Evolutionary conservation across 768 basidiomycete species (phyloP).

Genomic region (Mycena maculata): DNA sequence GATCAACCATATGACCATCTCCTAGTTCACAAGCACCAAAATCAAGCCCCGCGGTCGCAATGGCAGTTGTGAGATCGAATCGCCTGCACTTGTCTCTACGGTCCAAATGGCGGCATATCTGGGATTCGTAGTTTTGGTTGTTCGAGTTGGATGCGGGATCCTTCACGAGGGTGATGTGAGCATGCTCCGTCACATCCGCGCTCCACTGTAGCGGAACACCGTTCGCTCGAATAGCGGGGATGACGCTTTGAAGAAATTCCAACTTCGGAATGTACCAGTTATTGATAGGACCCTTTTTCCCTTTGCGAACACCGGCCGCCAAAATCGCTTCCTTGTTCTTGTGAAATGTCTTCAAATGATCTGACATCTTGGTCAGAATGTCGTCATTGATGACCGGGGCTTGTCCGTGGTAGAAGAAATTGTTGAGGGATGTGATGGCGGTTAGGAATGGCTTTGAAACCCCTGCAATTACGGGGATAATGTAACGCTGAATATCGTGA

Average conservation of each 20-base stretch:
- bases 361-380: slow-evolving; percentile 10
- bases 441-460: neutral
- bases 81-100: slow-evolving; percentile 27
- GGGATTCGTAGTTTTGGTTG: slow-evolving; percentile 34
- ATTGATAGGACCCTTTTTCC: slow-evolving; percentile 33
- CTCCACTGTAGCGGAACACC: slow-evolving; percentile 41
- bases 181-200: slow-evolving; percentile 39
- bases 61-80: slow-evolving; percentile 34
- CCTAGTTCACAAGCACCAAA: neutral
- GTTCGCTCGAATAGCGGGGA: slow-evolving; percentile 17
- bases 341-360: slow-evolving; percentile 39
- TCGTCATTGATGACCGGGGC: neutral
- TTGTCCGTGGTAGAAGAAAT: slow-evolving; percentile 3
- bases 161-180: slow-evolving; percentile 39
- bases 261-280: slow-evolving; percentile 48
- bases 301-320: slow-evolving; percentile 23
- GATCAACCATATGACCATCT: no score
- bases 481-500: slow-evolving; percentile 38
- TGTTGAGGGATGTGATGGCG: neutral
- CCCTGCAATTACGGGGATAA: slow-evolving; percentile 13
- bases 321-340: slow-evolving; percentile 41
- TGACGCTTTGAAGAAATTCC: slow-evolving; percentile 42
- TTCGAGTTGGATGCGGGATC: slow-evolving; percentile 34
- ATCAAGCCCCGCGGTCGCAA: neutral
- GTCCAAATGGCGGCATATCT: slow-evolving; percentile 39